Percentiles rank a stretch among this genome's conserved stretches.
Conservation (phyloP, 768 basidiomycete genomes). For the Lactifluus piperatus region DNA sequence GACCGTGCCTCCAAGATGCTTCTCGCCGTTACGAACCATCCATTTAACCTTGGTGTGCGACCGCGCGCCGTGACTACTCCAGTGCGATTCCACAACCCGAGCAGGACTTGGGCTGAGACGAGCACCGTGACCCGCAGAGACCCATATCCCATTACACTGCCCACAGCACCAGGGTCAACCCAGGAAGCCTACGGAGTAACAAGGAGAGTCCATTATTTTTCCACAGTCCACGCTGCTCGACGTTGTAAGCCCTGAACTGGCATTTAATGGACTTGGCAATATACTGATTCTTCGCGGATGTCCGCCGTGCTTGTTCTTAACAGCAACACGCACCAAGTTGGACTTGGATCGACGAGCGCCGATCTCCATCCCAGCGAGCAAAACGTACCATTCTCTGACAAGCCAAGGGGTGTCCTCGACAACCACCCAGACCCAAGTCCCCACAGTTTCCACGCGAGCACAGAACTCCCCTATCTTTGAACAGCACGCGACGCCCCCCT, state of each 20-base stretch:
- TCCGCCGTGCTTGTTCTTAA: background rate
- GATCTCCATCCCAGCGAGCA: background rate
- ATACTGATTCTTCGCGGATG: background rate
- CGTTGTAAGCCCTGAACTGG: background rate
- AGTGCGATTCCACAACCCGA: background rate
- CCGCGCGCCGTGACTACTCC: constrained; percentile 5
- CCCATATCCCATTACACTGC: background rate
- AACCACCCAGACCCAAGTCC: background rate
- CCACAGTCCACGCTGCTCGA: background rate
- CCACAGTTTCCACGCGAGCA: background rate
- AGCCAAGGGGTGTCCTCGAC: background rate
- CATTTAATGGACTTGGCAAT: background rate
- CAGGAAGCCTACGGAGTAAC: background rate
- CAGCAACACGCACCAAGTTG: background rate
- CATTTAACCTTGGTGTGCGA: background rate
- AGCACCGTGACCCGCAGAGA: background rate
- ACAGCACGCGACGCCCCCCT: background rate
- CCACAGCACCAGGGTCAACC: background rate
- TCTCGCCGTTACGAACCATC: background rate
- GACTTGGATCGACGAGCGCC: background rate
- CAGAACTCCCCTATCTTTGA: background rate
- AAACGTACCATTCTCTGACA: too few species aligned
- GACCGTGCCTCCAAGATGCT: background rate
- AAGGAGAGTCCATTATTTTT: background rate
- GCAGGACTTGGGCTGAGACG: constrained; percentile 3